Conservation (phyloP, 441 rosid species). For the Raphanus hybrid region DNA sequence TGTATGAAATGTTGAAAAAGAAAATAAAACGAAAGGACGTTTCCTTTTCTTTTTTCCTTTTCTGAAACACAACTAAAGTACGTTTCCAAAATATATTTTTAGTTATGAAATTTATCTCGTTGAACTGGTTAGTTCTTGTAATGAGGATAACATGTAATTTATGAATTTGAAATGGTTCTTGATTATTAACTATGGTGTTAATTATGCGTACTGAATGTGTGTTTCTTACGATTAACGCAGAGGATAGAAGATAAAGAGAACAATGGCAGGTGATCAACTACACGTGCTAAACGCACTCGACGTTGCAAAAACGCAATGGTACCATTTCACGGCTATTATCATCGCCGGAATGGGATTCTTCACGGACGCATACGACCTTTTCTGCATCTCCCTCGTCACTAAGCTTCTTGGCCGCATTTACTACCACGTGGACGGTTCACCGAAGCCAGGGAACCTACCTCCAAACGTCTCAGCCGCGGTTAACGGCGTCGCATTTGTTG, state of each 20-base stretch:
- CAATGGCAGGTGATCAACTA: slow-evolving; percentile 58
- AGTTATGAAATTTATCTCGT: background rate
- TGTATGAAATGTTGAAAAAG: background rate
- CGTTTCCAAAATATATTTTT: background rate
- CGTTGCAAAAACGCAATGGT: slow-evolving; percentile 80
- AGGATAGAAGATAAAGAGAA: slow-evolving; percentile 8
- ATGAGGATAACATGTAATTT: too few species aligned
- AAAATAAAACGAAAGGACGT: background rate
- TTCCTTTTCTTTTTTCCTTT: too few species aligned
- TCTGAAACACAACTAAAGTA: too few species aligned
- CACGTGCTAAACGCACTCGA: slow-evolving; percentile 77
- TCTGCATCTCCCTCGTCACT: slow-evolving; percentile 79
- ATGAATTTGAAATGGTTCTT: too few species aligned
- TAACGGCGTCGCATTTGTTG: slow-evolving; percentile 77
- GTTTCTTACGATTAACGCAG: slow-evolving; percentile 2
- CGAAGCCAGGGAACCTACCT: slow-evolving; percentile 69
- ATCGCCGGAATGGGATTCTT: slow-evolving; percentile 89
- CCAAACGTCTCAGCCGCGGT: slow-evolving; percentile 78
- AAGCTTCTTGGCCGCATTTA: slow-evolving; percentile 75
- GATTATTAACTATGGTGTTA: too few species aligned
- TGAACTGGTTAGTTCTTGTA: background rate
- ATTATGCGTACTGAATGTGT: background rate
- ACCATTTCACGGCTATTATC: slow-evolving; percentile 76
- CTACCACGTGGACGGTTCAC: slow-evolving; percentile 68
- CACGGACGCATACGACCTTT: slow-evolving; percentile 83